phyloP scores from a whole-genome alignment of 257 asterid species.

The Solanum paucissectum region DNA sequence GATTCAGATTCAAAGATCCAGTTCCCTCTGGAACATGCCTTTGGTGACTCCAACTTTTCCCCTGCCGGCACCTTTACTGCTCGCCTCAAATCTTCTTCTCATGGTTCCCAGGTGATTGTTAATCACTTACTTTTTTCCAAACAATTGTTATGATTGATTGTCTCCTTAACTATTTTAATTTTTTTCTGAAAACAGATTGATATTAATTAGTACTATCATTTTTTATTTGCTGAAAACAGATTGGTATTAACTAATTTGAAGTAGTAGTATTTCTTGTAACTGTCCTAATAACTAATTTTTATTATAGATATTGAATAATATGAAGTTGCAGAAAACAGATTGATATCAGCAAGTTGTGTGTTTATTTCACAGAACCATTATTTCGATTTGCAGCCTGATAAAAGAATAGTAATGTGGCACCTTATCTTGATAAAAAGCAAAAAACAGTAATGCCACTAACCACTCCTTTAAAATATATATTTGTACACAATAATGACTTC shows the following conservation, averaged over 20 bases:
- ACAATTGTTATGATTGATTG: not conserved
- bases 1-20: conserved; percentile 80
- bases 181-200: not conserved
- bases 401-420: not conserved
- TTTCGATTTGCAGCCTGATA: not conserved
- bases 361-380: not conserved
- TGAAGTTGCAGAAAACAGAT: not conserved
- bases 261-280: not conserved
- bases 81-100: conserved; percentile 70
- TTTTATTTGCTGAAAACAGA: not conserved
- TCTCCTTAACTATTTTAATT: not conserved
- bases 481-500: not conserved
- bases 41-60: conserved; percentile 75
- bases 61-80: conserved; percentile 90
- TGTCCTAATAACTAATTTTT: not conserved
- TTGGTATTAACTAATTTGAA: not conserved
- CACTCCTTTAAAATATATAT: not conserved
- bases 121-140: not conserved
- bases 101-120: conserved; percentile 58
- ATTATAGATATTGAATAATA: not conserved
- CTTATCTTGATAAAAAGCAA: not conserved
- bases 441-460: not conserved
- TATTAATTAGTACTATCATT: not conserved
- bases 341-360: not conserved
- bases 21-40: conserved; percentile 78